Conservation (phyloP, 345 rosid genomes). For the Combretum micranthum region DNA sequence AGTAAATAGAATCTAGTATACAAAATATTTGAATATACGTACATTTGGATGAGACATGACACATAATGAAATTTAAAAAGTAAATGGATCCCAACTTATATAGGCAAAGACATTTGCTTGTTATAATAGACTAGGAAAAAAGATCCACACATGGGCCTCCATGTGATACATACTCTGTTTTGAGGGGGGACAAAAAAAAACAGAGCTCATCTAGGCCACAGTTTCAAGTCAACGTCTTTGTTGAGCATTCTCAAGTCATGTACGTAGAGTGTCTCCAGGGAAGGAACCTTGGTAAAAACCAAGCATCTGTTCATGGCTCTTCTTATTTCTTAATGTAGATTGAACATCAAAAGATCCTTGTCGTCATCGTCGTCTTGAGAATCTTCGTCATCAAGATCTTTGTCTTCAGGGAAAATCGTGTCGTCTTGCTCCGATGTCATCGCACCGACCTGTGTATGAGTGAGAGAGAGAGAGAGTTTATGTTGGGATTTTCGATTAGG, state of each 20-base stretch:
- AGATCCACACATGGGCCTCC: too few species aligned
- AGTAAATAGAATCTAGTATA: too few species aligned
- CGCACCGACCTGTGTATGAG: not conserved
- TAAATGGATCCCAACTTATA: too few species aligned
- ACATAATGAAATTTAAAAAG: too few species aligned
- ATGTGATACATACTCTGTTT: too few species aligned
- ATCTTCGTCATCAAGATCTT: constrained; percentile 37
- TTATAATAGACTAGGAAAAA: too few species aligned
- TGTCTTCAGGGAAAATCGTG: constrained; percentile 43
- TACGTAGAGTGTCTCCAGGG: constrained; percentile 82
- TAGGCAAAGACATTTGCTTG: too few species aligned
- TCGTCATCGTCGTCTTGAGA: constrained; percentile 50
- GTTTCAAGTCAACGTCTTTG: constrained; percentile 80
- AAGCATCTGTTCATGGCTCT: constrained; percentile 44
- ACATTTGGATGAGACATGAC: too few species aligned
- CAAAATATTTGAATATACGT: too few species aligned
- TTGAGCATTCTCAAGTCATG: constrained; percentile 87
- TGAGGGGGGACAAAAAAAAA: too few species aligned
- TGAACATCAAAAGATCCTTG: constrained; percentile 12
- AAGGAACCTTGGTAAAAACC: constrained; percentile 47
- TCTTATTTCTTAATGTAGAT: constrained; percentile 36
- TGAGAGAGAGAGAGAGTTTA: not conserved
- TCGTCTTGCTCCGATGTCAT: constrained; percentile 66
- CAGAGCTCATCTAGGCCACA: too few species aligned
- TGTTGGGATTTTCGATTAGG: constrained; percentile 2